Conservation (phyloP, 345 rosid species). For the Carallia brachiata region DNA sequence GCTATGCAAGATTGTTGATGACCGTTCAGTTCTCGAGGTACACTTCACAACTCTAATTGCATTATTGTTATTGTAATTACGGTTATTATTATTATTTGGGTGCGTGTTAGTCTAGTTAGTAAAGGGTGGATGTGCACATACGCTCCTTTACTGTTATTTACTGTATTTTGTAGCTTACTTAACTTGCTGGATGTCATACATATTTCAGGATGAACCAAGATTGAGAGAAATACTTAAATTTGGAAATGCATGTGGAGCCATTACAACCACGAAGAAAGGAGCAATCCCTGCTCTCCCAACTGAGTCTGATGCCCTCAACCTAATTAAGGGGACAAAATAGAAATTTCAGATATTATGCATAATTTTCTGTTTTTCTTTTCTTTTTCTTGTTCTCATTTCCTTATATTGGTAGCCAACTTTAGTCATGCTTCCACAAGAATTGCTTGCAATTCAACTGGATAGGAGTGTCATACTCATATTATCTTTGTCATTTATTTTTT, state of each 20-base stretch:
- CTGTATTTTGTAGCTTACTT: too few species aligned
- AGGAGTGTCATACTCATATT: neutral
- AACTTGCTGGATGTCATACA: too few species aligned
- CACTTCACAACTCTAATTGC: neutral
- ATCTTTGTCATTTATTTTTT: neutral
- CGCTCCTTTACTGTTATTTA: too few species aligned
- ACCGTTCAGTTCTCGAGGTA: slow-evolving; percentile 70
- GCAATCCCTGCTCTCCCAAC: slow-evolving; percentile 95
- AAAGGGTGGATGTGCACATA: too few species aligned
- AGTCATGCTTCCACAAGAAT: neutral
- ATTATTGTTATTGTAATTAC: too few species aligned
- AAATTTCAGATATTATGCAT: neutral
- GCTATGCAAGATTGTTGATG: slow-evolving; percentile 73
- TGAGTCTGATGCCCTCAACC: slow-evolving; percentile 47
- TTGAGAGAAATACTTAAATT: slow-evolving; percentile 68
- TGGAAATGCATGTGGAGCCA: slow-evolving; percentile 95
- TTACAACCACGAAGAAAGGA: slow-evolving; percentile 95
- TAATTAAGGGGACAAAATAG: slow-evolving; percentile 17
- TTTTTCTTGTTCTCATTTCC: neutral
- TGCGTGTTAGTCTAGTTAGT: too few species aligned
- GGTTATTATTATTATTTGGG: neutral
- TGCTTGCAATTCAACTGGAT: neutral
- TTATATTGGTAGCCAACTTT: neutral
- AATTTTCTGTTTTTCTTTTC: neutral
- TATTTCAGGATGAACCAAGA: slow-evolving; percentile 61